These are phyloP conservation scores for Linanthus parryae DNA, from an alignment of 148 eudicot genomes.

Conservation along the genomic window DNA sequence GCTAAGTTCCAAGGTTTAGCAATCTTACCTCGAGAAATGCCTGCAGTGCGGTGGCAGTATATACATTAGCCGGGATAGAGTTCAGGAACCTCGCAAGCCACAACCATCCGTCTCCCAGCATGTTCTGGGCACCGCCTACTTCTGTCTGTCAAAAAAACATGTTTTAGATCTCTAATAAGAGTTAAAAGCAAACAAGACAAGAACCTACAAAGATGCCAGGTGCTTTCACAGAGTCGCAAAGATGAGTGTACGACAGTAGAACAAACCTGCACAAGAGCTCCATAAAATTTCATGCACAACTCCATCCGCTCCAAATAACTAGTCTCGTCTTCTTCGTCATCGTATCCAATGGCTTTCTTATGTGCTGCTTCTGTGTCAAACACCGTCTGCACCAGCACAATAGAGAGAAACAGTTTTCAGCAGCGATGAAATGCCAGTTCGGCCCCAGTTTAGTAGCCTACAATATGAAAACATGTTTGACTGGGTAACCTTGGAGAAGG, in stretches of 20 bases:
- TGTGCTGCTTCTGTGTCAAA: constrained; percentile 51
- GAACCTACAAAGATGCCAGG: no score
- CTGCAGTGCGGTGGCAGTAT: constrained; percentile 65
- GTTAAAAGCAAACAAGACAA: no score
- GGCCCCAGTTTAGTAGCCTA: no score
- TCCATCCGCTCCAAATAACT: constrained; percentile 45
- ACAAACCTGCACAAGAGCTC: constrained; percentile 90
- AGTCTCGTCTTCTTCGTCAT: constrained; percentile 47
- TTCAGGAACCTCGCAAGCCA: constrained; percentile 93
- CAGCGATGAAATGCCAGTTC: no score
- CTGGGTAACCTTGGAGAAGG: no score
- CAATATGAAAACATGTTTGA: no score
- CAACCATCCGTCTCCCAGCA: constrained; percentile 73
- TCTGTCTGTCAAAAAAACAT: constrained; percentile 48
- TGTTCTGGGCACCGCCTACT: constrained; percentile 44
- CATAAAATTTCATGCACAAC: constrained; percentile 69
- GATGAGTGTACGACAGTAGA: no score
- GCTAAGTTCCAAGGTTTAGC: no score
- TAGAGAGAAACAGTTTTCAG: no score
- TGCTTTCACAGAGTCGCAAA: no score
- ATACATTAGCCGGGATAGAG: constrained; percentile 59
- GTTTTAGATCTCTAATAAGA: neutral
- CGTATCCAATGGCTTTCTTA: constrained; percentile 62
- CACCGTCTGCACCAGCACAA: constrained; percentile 34
- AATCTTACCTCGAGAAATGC: constrained; percentile 76